Evolutionary conservation across 2,329 filamentous ascomycete genomes (phyloP).

Genomic region (Fusarium compactum): DNA sequence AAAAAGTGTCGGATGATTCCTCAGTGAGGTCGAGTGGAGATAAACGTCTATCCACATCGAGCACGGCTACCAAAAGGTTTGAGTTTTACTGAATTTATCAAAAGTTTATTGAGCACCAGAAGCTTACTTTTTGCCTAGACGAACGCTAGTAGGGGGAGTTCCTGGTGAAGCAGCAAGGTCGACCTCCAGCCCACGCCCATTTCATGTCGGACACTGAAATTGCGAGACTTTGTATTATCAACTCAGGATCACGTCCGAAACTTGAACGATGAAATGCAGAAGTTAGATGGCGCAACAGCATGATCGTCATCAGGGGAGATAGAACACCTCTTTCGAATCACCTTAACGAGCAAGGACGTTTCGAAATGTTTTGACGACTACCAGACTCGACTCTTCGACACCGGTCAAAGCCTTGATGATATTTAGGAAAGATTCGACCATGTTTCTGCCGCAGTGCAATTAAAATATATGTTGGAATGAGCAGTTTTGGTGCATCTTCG

Average conservation of each 20-base stretch:
- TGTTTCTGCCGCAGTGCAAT: constrained; percentile 5
- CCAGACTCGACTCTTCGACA: not conserved
- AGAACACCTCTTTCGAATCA: constrained; percentile 64
- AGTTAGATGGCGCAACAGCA: constrained; percentile 69
- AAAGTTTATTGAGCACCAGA: constrained; percentile 70
- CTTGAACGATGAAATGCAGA: constrained; percentile 55
- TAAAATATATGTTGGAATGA: constrained; percentile 4
- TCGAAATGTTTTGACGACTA: not conserved
- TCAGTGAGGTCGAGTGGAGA: constrained; percentile 52
- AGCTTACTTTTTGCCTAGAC: constrained; percentile 70
- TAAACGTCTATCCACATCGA: constrained; percentile 66
- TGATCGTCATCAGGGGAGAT: constrained; percentile 66
- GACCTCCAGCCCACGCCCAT: constrained; percentile 56
- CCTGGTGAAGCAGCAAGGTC: constrained; percentile 60
- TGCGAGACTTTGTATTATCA: constrained; percentile 53
- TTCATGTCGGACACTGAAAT: constrained; percentile 56
- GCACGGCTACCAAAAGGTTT: constrained; percentile 68
- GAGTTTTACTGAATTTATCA: constrained; percentile 72
- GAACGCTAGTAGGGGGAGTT: constrained; percentile 64
- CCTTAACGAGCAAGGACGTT: not conserved
- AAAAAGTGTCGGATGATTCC: constrained; percentile 52
- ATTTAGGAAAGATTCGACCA: constrained; percentile 6
- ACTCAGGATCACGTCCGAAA: constrained; percentile 52
- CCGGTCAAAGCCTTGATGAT: constrained; percentile 10
- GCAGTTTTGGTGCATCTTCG: constrained; percentile 27